These are phyloP conservation scores for Fusarium dimerum DNA, from an alignment of 2,329 filamentous ascomycete genomes.

Conservation along the genomic window DNA sequence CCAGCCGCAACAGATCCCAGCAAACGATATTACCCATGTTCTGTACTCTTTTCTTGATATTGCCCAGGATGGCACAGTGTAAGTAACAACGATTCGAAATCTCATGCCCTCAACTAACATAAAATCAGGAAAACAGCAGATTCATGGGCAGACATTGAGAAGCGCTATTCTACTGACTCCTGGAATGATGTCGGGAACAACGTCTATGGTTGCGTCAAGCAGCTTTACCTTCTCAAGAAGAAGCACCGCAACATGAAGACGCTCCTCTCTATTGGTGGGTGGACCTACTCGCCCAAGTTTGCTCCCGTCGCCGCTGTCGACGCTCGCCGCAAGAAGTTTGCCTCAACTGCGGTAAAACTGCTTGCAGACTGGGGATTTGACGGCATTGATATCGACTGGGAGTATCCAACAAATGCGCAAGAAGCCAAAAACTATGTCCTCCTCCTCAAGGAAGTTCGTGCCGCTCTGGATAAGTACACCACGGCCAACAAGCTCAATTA, in stretches of 20 bases:
- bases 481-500: conserved; percentile 40
- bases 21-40: conserved; percentile 70
- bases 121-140: conserved; percentile 31
- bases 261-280: conserved; percentile 80
- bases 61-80: conserved; percentile 47
- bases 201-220: conserved; percentile 76
- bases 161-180: conserved; percentile 66
- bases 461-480: conserved; percentile 47
- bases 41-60: conserved; percentile 61
- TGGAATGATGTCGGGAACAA: conserved; percentile 62
- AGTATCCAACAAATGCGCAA: conserved; percentile 45
- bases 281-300: conserved; percentile 62
- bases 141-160: conserved; percentile 55
- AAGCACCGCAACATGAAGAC: conserved; percentile 74
- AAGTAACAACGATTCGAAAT: conserved; percentile 22
- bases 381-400: conserved; percentile 60
- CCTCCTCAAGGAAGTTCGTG: conserved; percentile 25
- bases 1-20: conserved; percentile 68
- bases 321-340: conserved; percentile 65
- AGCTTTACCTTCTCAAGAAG: conserved; percentile 76
- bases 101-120: neutral
- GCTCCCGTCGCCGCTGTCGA: conserved; percentile 61
- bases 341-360: conserved; percentile 65
- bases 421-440: conserved; percentile 37
- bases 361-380: conserved; percentile 68